Percentiles rank a stretch among this genome's conserved stretches.
phyloP scores from a whole-genome alignment of 2,329 filamentous ascomycete species.

The Calonectria hawksworthii region DNA sequence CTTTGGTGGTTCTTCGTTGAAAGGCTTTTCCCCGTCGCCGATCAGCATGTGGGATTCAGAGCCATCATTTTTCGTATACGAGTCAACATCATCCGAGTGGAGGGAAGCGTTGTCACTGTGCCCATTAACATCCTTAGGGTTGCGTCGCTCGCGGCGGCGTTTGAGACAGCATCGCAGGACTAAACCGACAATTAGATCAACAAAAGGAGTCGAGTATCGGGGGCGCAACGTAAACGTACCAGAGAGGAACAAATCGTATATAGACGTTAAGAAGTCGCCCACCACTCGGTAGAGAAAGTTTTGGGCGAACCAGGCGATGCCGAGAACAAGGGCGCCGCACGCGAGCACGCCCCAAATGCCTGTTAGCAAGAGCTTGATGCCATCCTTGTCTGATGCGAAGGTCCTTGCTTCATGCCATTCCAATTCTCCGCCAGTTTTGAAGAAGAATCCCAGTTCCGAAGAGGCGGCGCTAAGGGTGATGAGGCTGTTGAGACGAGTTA shows the following conservation, averaged over 20 bases:
- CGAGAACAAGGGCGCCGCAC: slow-evolving; percentile 38
- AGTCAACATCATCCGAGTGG: slow-evolving; percentile 2
- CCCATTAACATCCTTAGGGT: neutral
- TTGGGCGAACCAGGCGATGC: slow-evolving; percentile 42
- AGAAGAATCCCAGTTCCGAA: slow-evolving; percentile 50
- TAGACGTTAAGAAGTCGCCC: slow-evolving; percentile 34
- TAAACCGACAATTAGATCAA: neutral
- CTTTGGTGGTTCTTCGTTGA: neutral
- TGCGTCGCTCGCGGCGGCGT: slow-evolving; percentile 2
- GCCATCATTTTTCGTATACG: slow-evolving; percentile 29
- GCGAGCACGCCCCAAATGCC: slow-evolving; percentile 46
- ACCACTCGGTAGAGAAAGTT: slow-evolving; percentile 41
- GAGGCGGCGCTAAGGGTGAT: slow-evolving; percentile 46
- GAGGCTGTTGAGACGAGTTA: slow-evolving; percentile 38
- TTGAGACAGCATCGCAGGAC: neutral
- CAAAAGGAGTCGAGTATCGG: neutral
- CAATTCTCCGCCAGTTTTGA: slow-evolving; percentile 49
- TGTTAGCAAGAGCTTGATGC: slow-evolving; percentile 49
- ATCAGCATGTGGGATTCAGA: slow-evolving; percentile 18
- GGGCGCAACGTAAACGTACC: slow-evolving; percentile 28
- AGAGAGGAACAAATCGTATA: slow-evolving; percentile 26
- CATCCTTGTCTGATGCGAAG: slow-evolving; percentile 48
- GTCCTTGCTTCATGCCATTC: slow-evolving; percentile 50
- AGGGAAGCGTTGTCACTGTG: neutral
- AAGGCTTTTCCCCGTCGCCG: slow-evolving; percentile 30